These are phyloP conservation scores for Periconia digitata DNA, from an alignment of 2,329 filamentous ascomycete species.

Conservation along the genomic window DNA sequence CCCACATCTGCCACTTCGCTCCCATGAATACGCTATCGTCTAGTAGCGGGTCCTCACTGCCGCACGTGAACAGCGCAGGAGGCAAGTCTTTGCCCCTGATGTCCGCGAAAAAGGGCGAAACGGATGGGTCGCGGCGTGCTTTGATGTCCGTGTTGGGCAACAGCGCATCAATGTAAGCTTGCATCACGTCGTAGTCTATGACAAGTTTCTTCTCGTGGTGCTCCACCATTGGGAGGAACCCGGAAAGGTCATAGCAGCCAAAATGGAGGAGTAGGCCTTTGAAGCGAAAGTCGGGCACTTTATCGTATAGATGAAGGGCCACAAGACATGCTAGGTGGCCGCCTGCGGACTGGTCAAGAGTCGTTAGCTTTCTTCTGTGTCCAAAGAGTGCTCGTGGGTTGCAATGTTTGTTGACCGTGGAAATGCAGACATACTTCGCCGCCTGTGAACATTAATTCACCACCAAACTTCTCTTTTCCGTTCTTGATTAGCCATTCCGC, in stretches of 20 bases:
- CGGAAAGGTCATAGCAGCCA: slow-evolving; percentile 54
- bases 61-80: slow-evolving; percentile 57
- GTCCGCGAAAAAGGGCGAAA: slow-evolving; percentile 56
- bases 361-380: background rate
- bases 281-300: slow-evolving; percentile 44
- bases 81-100: slow-evolving; percentile 46
- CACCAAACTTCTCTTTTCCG: slow-evolving; percentile 47
- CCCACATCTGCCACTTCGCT: slow-evolving; percentile 48
- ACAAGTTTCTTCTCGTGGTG: slow-evolving; percentile 47
- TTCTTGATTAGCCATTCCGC: slow-evolving; percentile 57
- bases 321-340: slow-evolving; percentile 53
- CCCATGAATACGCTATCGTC: slow-evolving; percentile 58
- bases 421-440: slow-evolving; percentile 33
- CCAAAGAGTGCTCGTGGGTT: background rate
- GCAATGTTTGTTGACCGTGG: slow-evolving; percentile 1
- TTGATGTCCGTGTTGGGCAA: slow-evolving; percentile 46
- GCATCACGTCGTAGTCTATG: slow-evolving; percentile 51
- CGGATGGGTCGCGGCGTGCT: slow-evolving; percentile 47
- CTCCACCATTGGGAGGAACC: slow-evolving; percentile 44
- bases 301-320: slow-evolving; percentile 50
- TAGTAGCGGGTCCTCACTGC: slow-evolving; percentile 57
- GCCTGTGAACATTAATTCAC: slow-evolving; percentile 46
- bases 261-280: slow-evolving; percentile 56
- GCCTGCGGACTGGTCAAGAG: slow-evolving; percentile 49
- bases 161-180: slow-evolving; percentile 50